Evolutionary conservation across 2,329 filamentous ascomycete species (phyloP).

Genomic region (Coniochaeta sp.): DNA sequence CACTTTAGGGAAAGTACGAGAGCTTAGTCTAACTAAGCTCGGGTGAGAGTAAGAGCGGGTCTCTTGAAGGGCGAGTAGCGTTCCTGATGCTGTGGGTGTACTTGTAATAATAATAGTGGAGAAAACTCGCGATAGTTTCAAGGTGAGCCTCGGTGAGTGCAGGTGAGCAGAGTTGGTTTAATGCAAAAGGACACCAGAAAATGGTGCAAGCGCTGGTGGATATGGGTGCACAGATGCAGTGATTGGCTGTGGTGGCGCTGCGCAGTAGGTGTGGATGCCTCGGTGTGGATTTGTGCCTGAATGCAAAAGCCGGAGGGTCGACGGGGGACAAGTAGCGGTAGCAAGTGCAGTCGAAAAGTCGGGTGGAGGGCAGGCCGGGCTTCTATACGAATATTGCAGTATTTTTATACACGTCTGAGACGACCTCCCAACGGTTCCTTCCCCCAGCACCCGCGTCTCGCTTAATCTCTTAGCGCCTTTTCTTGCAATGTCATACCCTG

Average conservation of each 20-base stretch:
- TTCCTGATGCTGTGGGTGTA: neutral
- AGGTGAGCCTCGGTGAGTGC: neutral
- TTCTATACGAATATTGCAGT: slow-evolving; percentile 15
- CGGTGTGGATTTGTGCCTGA: slow-evolving; percentile 1
- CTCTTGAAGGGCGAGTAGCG: neutral
- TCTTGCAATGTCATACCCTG: slow-evolving; percentile 7
- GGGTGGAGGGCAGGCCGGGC: slow-evolving; percentile 9
- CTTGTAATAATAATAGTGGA: neutral
- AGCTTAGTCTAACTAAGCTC: too few relatives aligned
- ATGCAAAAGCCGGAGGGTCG: neutral
- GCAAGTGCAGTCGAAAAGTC: slow-evolving; percentile 3
- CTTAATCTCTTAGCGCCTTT: slow-evolving; percentile 11
- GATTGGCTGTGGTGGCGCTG: neutral
- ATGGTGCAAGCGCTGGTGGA: neutral
- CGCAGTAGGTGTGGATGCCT: neutral
- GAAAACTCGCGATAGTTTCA: neutral
- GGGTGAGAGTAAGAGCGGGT: neutral
- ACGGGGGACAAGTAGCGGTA: neutral
- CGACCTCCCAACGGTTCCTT: slow-evolving; percentile 5
- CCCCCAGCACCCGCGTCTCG: slow-evolving; percentile 6
- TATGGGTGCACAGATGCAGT: neutral
- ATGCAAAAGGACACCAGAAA: neutral
- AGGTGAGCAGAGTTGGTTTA: neutral
- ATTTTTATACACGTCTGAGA: slow-evolving; percentile 20
- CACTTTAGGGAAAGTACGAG: too few relatives aligned